Percentiles rank a stretch among this genome's conserved stretches.
These are phyloP conservation scores for Diplocarpon rosae DNA, from an alignment of 2,329 filamentous ascomycete species.

Conservation along the genomic window DNA sequence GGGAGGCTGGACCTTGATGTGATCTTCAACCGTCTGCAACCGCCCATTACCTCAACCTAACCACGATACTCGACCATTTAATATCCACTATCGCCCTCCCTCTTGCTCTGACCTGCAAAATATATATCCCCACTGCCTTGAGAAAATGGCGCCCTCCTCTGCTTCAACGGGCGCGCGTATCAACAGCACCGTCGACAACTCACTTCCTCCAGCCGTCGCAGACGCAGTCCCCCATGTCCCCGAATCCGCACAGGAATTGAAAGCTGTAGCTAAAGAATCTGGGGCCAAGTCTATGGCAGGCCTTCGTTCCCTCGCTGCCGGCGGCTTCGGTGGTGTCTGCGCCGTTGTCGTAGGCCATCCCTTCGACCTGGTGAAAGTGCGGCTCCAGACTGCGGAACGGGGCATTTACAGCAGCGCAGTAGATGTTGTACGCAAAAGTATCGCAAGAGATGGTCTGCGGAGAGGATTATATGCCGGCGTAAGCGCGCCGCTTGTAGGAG, in stretches of 20 bases:
- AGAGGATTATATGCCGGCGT: conserved; percentile 93
- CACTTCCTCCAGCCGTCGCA: conserved; percentile 19
- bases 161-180: conserved; percentile 19
- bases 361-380: conserved; percentile 96
- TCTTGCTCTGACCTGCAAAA: no score
- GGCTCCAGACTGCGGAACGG: conserved; percentile 88
- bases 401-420: conserved; percentile 85
- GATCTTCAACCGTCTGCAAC: no score
- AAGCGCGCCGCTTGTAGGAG: conserved; percentile 83
- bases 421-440: conserved; percentile 80
- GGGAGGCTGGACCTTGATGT: no score
- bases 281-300: conserved; percentile 37
- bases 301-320: conserved; percentile 74
- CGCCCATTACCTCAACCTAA: no score
- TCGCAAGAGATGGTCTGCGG: conserved; percentile 72
- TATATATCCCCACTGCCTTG: neutral
- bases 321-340: conserved; percentile 87
- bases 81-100: no score
- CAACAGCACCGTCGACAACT: conserved; percentile 21
- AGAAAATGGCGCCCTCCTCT: conserved; percentile 18
- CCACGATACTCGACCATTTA: no score
- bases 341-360: conserved; percentile 92
- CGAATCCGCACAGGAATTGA: conserved; percentile 26
- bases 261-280: conserved; percentile 23
- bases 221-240: conserved; percentile 26